phyloP scores from a whole-genome alignment of 371 early-diverging fungal species.

The Synchytrium microbalum region DNA sequence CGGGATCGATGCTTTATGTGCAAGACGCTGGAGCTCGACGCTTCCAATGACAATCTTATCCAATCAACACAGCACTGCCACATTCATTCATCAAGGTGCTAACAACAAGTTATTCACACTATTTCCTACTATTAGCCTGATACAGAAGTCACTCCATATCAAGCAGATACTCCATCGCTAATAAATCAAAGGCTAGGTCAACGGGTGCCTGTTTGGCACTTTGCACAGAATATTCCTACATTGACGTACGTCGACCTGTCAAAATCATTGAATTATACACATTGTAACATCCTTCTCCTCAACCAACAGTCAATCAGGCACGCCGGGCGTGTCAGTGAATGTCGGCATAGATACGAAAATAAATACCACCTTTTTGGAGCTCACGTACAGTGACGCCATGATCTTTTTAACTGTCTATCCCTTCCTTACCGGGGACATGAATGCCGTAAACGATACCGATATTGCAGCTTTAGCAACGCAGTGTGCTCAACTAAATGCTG shows the following conservation, averaged over 20 bases:
- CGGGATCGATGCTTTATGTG: too few relatives aligned
- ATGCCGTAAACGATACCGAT: background rate
- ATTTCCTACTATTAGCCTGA: background rate
- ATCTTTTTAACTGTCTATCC: background rate
- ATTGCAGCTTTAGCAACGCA: background rate
- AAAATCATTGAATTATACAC: too few relatives aligned
- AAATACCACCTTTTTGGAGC: background rate
- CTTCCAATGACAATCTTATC: too few relatives aligned
- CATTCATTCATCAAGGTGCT: background rate
- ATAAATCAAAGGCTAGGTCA: background rate
- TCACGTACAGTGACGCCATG: background rate
- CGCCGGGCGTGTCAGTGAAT: background rate
- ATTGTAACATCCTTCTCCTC: too few relatives aligned
- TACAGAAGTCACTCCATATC: background rate
- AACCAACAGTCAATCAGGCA: background rate
- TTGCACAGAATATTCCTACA: background rate
- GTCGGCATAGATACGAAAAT: background rate
- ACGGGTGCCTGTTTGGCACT: background rate
- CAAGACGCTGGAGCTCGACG: too few relatives aligned
- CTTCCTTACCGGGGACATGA: background rate
- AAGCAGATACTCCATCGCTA: background rate
- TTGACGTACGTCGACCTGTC: too few relatives aligned
- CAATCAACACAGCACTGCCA: background rate
- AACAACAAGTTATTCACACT: background rate
- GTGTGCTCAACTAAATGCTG: background rate